Percentiles rank a stretch among this genome's conserved stretches.
Evolutionary conservation across 768 basidiomycete species (phyloP).

Genomic region (Russula virescens): DNA sequence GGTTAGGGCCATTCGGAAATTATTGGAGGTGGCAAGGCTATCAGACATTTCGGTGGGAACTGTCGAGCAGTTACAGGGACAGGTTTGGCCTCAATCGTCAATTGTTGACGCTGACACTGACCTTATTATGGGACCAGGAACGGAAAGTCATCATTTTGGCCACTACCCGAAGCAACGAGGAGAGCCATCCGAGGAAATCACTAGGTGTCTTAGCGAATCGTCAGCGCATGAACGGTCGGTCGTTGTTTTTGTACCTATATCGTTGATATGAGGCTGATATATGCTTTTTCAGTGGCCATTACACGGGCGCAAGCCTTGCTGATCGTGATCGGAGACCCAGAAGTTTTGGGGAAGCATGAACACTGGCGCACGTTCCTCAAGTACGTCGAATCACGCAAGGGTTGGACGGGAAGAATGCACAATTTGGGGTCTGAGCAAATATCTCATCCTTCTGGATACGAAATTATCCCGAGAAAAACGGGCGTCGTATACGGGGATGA

Average conservation of each 20-base stretch:
- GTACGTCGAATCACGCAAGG: slow-evolving; percentile 44
- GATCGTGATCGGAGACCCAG: slow-evolving; percentile 56
- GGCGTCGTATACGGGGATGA: not conserved
- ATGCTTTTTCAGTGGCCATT: slow-evolving; percentile 44
- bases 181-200: slow-evolving; percentile 27
- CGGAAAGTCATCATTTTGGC: slow-evolving; percentile 36
- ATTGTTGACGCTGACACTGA: not conserved
- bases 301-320: slow-evolving; percentile 62
- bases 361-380: slow-evolving; percentile 55
- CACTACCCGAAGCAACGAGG: slow-evolving; percentile 32
- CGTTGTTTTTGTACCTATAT: not conserved
- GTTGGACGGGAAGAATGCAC: slow-evolving; percentile 46
- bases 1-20: slow-evolving; percentile 30
- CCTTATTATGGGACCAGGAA: slow-evolving; percentile 27
- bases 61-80: slow-evolving; percentile 40
- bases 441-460: not conserved
- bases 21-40: slow-evolving; percentile 22
- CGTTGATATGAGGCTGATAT: not conserved
- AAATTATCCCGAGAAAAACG: not conserved
- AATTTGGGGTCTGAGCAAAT: slow-evolving; percentile 33
- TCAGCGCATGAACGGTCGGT: slow-evolving; percentile 37
- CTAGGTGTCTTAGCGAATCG: slow-evolving; percentile 35
- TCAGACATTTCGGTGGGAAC: slow-evolving; percentile 32
- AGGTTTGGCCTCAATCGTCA: slow-evolving; percentile 27
- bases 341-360: slow-evolving; percentile 51